Evolutionary conservation across 768 basidiomycete species (phyloP).

Genomic region (Hysterangium stoloniferum): DNA sequence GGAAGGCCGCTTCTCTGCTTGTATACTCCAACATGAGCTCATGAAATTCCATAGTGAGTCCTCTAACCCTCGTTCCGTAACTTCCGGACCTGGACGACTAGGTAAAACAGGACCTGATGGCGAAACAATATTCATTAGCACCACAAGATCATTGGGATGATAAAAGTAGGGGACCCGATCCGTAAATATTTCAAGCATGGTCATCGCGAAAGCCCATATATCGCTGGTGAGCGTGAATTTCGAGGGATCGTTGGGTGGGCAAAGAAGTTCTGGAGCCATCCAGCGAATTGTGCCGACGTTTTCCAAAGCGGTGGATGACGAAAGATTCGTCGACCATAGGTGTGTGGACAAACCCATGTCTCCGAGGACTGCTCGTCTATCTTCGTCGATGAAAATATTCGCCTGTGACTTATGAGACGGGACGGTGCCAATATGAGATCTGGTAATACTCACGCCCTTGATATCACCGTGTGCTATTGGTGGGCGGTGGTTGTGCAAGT

Average conservation of each 20-base stretch:
- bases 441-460: neutral
- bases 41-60: neutral
- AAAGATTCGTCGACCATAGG: neutral
- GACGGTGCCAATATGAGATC: too few relatives aligned
- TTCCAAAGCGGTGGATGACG: neutral
- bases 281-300: slow-evolving; percentile 6
- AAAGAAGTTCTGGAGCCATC: slow-evolving; percentile 12
- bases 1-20: neutral
- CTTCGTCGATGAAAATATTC: neutral
- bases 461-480: slow-evolving; percentile 1
- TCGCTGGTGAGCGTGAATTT: slow-evolving; percentile 4
- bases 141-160: neutral
- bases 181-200: slow-evolving; percentile 11
- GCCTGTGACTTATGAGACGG: neutral
- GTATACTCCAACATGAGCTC: neutral
- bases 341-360: neutral
- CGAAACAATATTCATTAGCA: neutral
- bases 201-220: slow-evolving; percentile 9
- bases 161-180: slow-evolving; percentile 1
- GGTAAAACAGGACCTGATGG: slow-evolving; percentile 1
- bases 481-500: neutral
- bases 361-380: neutral
- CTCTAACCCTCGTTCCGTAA: slow-evolving; percentile 1
- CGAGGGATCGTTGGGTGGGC: neutral
- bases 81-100: neutral